These are phyloP conservation scores for Jackrogersella minutella DNA, from an alignment of 495 filamentous ascomycete genomes.

Conservation along the genomic window DNA sequence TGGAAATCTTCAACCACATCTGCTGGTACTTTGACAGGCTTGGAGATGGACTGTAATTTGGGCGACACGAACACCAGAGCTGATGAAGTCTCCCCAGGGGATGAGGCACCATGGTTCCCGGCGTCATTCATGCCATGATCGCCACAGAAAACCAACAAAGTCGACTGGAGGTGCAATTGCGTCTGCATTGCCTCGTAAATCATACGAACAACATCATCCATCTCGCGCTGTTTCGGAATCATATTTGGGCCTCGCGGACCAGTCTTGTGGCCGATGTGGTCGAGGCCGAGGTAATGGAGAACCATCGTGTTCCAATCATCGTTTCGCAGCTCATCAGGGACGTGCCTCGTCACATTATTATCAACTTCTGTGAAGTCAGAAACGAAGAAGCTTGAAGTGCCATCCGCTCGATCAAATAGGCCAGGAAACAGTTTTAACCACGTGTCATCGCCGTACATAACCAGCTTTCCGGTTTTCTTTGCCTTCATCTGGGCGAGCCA, in stretches of 20 bases:
- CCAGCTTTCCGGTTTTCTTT: constrained; percentile 70
- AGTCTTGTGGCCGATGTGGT: constrained; percentile 97
- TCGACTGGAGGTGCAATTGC: constrained; percentile 72
- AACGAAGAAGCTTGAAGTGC: constrained; percentile 97
- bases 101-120: constrained; percentile 95
- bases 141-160: constrained; percentile 85
- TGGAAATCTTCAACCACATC: constrained; percentile 67
- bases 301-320: constrained; percentile 93
- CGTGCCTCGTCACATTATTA: constrained; percentile 93
- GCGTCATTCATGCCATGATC: constrained; percentile 99
- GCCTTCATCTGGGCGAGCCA: constrained; percentile 93
- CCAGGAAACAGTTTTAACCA: constrained; percentile 96
- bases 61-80: constrained; percentile 93
- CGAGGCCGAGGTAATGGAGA: constrained; percentile 93
- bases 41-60: constrained; percentile 68
- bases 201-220: constrained; percentile 81
- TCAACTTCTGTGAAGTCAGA: constrained; percentile 99
- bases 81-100: constrained; percentile 89
- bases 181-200: constrained; percentile 80
- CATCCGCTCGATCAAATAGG: constrained; percentile 84
- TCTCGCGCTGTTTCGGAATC: constrained; percentile 91
- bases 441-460: constrained; percentile 98
- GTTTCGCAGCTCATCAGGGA: constrained; percentile 74
- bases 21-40: constrained; percentile 54
- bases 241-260: constrained; percentile 92